These are phyloP conservation scores for sunflower (Helianthus annuus) DNA, from an alignment of 129 eudicot species.

Conservation along the genomic window HanXRQr2.0-SUNRISE NC_035442.2:2959429-2959928, in stretches of 20 bases:
- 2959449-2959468: no score
- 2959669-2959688: background rate
- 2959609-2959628: constrained; percentile 27
- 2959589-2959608: constrained; percentile 13
- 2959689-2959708: constrained; percentile 63
- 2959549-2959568: background rate
- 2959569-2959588: background rate
- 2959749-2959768: constrained; percentile 76
- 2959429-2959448: no score
- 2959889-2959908: no score
- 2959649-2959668: background rate
- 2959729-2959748: constrained; percentile 77
- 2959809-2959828: background rate
- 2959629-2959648: constrained; percentile 10
- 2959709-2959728: constrained; percentile 65
- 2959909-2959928: no score
- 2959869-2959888: background rate
- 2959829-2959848: no score
- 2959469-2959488: no score
- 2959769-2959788: background rate
- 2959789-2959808: background rate
- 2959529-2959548: no score
- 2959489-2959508: no score
- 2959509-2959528: no score
- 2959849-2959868: background rate